Evolutionary conservation across 257 asterid species (phyloP).

Genomic region (Linaria vulgaris): DNA sequence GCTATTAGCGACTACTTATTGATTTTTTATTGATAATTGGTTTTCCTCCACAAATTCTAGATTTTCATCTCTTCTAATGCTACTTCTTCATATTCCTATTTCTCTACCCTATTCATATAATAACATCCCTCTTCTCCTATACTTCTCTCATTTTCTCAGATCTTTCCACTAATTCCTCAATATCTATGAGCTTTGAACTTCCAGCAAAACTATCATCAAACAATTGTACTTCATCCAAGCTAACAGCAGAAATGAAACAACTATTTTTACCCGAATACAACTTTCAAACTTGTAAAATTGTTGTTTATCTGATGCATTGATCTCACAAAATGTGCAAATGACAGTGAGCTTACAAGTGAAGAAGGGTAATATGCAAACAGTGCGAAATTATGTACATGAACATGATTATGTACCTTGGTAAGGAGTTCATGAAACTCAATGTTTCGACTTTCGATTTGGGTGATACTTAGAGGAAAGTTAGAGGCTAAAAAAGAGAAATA

Average conservation of each 20-base stretch:
- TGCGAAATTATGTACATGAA: constrained; percentile 92
- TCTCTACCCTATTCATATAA: too few relatives aligned
- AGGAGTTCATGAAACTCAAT: constrained; percentile 8
- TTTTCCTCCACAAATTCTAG: too few relatives aligned
- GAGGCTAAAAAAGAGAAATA: constrained; percentile 2
- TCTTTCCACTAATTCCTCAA: too few relatives aligned
- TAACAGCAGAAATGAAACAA: constrained; percentile 7
- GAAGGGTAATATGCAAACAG: constrained; percentile 91
- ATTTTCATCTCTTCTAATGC: too few relatives aligned
- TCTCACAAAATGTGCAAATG: background rate
- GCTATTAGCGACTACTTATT: too few relatives aligned
- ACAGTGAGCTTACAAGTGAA: constrained; percentile 37
- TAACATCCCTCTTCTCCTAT: too few relatives aligned
- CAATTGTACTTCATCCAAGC: background rate
- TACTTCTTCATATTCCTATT: too few relatives aligned
- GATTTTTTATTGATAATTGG: too few relatives aligned
- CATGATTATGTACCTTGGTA: constrained; percentile 27
- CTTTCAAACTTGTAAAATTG: background rate
- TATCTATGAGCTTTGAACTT: background rate
- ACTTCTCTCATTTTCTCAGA: too few relatives aligned
- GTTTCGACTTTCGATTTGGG: constrained; percentile 14
- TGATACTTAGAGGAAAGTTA: background rate
- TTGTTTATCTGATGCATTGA: background rate
- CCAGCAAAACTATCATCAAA: background rate
- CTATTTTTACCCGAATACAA: background rate